Evolutionary conservation across 768 basidiomycete genomes (phyloP).

Genomic region (Leucogyrophana mollusca): DNA sequence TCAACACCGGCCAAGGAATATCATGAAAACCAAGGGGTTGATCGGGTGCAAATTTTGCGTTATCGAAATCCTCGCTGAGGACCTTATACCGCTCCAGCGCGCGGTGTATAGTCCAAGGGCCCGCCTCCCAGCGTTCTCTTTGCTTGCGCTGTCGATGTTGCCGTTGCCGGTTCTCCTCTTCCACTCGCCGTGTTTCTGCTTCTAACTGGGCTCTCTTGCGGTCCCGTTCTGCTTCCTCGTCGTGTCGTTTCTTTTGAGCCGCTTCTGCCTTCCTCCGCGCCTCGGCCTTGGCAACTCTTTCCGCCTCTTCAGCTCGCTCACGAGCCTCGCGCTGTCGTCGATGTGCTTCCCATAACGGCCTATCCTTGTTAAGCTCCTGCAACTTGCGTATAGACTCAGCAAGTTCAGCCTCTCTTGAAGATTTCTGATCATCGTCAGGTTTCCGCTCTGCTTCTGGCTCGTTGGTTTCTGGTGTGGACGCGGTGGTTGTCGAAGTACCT

Average conservation of each 20-base stretch:
- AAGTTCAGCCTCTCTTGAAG: slow-evolving; percentile 41
- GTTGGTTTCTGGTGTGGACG: too few relatives aligned
- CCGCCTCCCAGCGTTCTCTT: slow-evolving; percentile 53
- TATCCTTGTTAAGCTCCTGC: slow-evolving; percentile 63
- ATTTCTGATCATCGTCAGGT: slow-evolving; percentile 35
- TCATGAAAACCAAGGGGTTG: slow-evolving; percentile 56
- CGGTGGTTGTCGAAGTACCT: too few relatives aligned
- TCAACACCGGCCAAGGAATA: slow-evolving; percentile 77
- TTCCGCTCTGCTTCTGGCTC: slow-evolving; percentile 4
- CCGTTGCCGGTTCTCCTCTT: slow-evolving; percentile 37
- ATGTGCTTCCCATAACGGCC: slow-evolving; percentile 59
- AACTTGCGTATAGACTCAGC: slow-evolving; percentile 67
- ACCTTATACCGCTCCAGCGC: slow-evolving; percentile 70
- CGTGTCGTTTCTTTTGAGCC: slow-evolving; percentile 19
- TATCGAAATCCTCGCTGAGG: slow-evolving; percentile 64
- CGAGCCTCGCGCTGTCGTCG: slow-evolving; percentile 43
- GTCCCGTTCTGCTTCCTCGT: slow-evolving; percentile 25
- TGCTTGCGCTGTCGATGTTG: slow-evolving; percentile 44
- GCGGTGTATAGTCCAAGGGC: slow-evolving; percentile 60
- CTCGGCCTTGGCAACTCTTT: slow-evolving; percentile 34
- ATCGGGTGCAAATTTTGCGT: slow-evolving; percentile 50
- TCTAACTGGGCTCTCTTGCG: slow-evolving; percentile 20
- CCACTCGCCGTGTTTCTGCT: slow-evolving; percentile 27
- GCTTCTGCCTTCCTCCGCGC: slow-evolving; percentile 30
- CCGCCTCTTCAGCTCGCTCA: slow-evolving; percentile 45